Percentiles rank a stretch among this genome's conserved stretches.
Conservation (phyloP, 495 filamentous ascomycete species). For the Penicillium argentinense region DNA sequence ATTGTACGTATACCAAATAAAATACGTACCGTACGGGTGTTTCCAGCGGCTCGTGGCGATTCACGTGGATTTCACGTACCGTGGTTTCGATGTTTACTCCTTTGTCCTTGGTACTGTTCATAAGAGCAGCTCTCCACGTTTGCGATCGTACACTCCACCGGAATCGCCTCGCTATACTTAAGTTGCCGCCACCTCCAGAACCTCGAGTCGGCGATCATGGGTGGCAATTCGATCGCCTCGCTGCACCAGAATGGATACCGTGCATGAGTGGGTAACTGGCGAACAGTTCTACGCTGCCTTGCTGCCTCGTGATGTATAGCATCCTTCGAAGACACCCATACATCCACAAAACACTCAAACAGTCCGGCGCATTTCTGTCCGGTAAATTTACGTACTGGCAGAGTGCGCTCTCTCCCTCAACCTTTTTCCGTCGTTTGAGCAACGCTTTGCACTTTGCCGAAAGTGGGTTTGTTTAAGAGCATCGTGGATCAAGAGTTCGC, state of each 20-base stretch:
- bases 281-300: not conserved
- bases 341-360: too few species aligned
- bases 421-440: constrained; percentile 5
- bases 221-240: constrained; percentile 1
- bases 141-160: not conserved
- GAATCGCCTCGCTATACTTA: not conserved
- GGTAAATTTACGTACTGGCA: too few species aligned
- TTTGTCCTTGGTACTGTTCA: not conserved
- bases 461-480: not conserved
- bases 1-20: too few species aligned
- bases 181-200: not conserved
- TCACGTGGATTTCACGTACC: too few species aligned
- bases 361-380: too few species aligned
- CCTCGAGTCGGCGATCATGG: not conserved
- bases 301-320: not conserved
- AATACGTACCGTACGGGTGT: too few species aligned
- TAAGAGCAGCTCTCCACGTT: not conserved
- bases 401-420: too few species aligned
- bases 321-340: too few species aligned
- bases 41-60: too few species aligned
- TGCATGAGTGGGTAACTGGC: not conserved
- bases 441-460: not conserved
- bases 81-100: too few species aligned
- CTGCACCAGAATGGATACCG: too few species aligned
- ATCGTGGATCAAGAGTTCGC: constrained; percentile 1